These are phyloP conservation scores for Ophiosphaerella narmari DNA, from an alignment of 2,329 filamentous ascomycete species.

Conservation along the genomic window DNA sequence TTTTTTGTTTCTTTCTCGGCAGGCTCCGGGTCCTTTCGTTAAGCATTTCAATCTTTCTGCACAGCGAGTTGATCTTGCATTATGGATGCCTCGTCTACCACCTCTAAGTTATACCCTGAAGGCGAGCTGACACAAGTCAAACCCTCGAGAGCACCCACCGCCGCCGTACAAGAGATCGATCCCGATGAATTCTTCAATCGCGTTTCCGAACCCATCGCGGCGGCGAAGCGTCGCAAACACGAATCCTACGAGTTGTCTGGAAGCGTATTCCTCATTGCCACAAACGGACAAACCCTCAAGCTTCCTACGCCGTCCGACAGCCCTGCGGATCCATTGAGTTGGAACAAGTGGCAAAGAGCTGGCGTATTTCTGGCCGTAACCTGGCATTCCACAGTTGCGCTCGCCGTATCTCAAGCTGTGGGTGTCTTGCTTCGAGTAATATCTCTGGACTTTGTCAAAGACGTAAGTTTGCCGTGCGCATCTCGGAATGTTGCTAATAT, in stretches of 20 bases:
- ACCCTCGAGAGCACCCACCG: no score
- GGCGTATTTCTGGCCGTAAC: constrained; percentile 23
- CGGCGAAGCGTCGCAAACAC: constrained; percentile 14
- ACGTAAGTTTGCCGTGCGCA: constrained; percentile 7
- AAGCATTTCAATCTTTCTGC: no score
- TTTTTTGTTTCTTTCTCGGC: no score
- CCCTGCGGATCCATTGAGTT: constrained; percentile 28
- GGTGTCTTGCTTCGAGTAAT: constrained; percentile 21
- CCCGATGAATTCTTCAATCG: no score
- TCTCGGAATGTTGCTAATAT: not conserved
- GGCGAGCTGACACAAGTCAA: no score
- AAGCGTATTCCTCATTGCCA: constrained; percentile 31
- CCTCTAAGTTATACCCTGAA: no score
- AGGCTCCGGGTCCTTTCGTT: no score
- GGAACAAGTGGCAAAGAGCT: constrained; percentile 24
- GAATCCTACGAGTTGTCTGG: constrained; percentile 32
- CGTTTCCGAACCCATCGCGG: not conserved
- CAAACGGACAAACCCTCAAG: constrained; percentile 26
- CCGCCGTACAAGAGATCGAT: no score
- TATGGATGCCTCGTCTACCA: no score
- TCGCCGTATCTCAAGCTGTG: constrained; percentile 25
- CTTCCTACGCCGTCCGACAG: constrained; percentile 33
- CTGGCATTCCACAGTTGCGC: constrained; percentile 15
- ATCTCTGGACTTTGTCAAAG: constrained; percentile 14
- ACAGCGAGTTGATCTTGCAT: no score